These are phyloP conservation scores for Vitis rupestris DNA, from an alignment of 164 flowering plant genomes.

Conservation along the genomic window DNA sequence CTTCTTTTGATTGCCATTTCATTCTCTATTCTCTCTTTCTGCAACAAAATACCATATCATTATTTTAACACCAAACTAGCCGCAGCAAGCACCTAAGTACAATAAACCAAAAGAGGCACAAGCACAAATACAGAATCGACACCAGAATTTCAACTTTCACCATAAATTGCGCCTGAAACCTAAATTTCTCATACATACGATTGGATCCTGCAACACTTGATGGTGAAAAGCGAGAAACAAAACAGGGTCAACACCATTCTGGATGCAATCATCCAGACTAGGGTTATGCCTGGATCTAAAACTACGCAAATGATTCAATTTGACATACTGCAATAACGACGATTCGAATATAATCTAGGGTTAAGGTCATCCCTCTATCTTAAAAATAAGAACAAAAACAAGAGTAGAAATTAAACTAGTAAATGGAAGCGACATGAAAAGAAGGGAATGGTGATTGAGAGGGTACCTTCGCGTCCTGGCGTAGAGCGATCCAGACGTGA, in stretches of 20 bases:
- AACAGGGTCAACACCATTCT: too few relatives aligned
- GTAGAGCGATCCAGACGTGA: constrained; percentile 93
- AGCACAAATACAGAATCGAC: not conserved
- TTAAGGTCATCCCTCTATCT: too few relatives aligned
- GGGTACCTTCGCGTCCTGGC: constrained; percentile 84
- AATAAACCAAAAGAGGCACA: not conserved
- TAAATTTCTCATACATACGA: too few relatives aligned
- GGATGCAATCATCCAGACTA: too few relatives aligned
- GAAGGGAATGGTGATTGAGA: not conserved
- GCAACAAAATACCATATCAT: constrained; percentile 10
- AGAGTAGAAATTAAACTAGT: not conserved
- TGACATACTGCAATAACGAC: too few relatives aligned
- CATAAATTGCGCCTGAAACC: too few relatives aligned
- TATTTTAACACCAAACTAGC: not conserved
- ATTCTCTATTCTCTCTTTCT: constrained; percentile 61
- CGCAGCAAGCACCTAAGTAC: not conserved
- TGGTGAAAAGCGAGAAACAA: too few relatives aligned
- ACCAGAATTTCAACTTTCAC: too few relatives aligned
- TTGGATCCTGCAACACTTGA: too few relatives aligned
- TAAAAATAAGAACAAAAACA: not conserved
- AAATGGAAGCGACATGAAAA: not conserved
- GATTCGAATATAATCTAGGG: too few relatives aligned
- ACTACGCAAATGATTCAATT: too few relatives aligned
- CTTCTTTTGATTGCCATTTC: constrained; percentile 60
- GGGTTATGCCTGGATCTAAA: too few relatives aligned